phyloP scores from a whole-genome alignment of 2,329 filamentous ascomycete genomes.

The Botrytis elliptica region DNA sequence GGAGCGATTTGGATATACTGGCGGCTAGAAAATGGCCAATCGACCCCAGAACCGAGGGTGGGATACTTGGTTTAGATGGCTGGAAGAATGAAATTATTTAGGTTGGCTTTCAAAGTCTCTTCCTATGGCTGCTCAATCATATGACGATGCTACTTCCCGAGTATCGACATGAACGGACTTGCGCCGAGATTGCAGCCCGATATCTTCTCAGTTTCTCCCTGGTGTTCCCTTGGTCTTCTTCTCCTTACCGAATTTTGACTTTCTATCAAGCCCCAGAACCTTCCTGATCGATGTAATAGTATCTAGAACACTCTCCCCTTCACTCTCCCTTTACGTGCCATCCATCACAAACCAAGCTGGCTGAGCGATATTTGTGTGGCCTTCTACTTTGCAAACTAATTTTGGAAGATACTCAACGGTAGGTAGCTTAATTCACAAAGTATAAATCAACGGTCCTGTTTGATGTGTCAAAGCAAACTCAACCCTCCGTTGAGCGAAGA shows the following conservation, averaged over 20 bases:
- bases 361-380: not conserved
- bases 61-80: conserved; percentile 61
- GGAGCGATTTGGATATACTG: conserved; percentile 57
- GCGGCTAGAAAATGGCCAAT: conserved; percentile 72
- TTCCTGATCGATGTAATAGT: not conserved
- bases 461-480: not conserved
- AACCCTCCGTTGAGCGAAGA: not conserved
- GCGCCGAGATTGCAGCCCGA: not conserved
- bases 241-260: not conserved
- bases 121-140: not conserved
- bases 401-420: not conserved
- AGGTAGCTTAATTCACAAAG: not conserved
- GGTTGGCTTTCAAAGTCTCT: not conserved
- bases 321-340: not conserved
- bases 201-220: not conserved
- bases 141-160: not conserved
- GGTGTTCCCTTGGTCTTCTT: not conserved
- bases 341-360: too few species aligned
- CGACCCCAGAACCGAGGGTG: conserved; percentile 59
- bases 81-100: conserved; percentile 43
- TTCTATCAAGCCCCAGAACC: not conserved
- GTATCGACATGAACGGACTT: not conserved
- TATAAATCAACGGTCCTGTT: not conserved
- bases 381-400: too few species aligned
- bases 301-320: too few species aligned